Evolutionary conservation across 768 basidiomycete genomes (phyloP), one percentile per base, ranked within the genome.

Genomic region (Agrocybe pediades): DNA sequence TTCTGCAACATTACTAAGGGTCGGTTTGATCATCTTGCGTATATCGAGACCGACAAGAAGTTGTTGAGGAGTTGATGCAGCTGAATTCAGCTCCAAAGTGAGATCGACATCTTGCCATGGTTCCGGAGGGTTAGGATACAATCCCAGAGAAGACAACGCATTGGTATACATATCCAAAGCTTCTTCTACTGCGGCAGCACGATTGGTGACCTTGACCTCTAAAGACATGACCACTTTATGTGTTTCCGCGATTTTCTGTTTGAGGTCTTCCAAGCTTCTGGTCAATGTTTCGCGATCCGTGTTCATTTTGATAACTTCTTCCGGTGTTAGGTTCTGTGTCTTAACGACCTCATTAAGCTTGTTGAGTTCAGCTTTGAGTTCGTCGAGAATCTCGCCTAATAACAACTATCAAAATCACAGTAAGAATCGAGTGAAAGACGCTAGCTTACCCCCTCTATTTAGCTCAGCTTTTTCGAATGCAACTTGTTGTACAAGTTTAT

Each of bases 301-400:
- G 62, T 88, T 95, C 92, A 99, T 95, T 30, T 86, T 86, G 49
- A 83, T 72, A 39, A 97, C 93, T 70, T 99, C 95, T 68, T 95
- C 92, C 0, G 90, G 89, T 1, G 90, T 84, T 41, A 99, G 79
- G 64, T 97, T 95, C 68, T 99, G 97, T 26, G 75, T 83, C 62
- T 86, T 87, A 24, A 98, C 91, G 2, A 87, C 80, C 0, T 80
- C 77, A 8, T 74, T 71, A 21, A 95, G 76, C 50, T 78, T 80
- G 21, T 76, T 75, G 58, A 88, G 82, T 61, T 95, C 90, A 23
- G 70, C 67, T 57, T 81, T 82, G 27, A 91, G 76, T 42, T 81
- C 77, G 39, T 86, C 83, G 30, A 93, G 73, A 50, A 85, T 80
- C 36, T 76, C 68, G 40, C 74, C 90, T 93, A 65, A 24, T 46